Evolutionary conservation across 1,284 basidiomycete genomes (phyloP), one percentile per base, ranked within the genome.

Genomic region (Papiliotrema flavescens): DNA sequence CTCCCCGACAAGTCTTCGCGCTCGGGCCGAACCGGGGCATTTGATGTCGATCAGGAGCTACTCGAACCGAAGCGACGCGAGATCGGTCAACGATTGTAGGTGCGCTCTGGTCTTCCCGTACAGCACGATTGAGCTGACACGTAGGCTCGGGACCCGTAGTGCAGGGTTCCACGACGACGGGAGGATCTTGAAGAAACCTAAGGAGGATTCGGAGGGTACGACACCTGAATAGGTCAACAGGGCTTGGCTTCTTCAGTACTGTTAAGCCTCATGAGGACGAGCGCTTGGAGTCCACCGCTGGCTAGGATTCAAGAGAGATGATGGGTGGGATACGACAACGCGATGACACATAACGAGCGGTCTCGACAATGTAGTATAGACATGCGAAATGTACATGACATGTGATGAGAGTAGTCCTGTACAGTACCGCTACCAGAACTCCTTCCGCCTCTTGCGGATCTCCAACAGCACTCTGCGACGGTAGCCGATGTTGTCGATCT

Each of bases 51-150:
- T n/a, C n/a, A n/a, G n/a, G n/a, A n/a, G n/a, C n/a, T n/a, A 2
- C 75, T 53, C 66, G 68, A 11, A 78, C 79, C 42, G 71, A 73
- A 37, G 76, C n/a, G n/a, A n/a, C n/a, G n/a, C n/a, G n/a, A n/a
- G n/a, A n/a, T n/a, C n/a, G n/a, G n/a, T 79, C 47, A 77, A 47
- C 80, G 84, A 60, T 82, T 85, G 47, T 76, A 70, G 48, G 67
- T 67, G 22, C 66, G 83, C 17, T 76, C 46, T n/a, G n/a, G 46
- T n/a, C 14, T 36, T 36, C 20, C 28, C 14, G 6, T 6, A 19
- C 26, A 17, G 9, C 15, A 14, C 14, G 32, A 11, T 19, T 14
- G 32, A 9, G 22, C 26, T 35, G 46, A 34, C 20, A 17, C 8
- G 6, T 20, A 35, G 47, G 26, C 34, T 35, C 8, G 20, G 24